Percentiles rank a stretch among this genome's conserved stretches.
phyloP scores from a whole-genome alignment of 2,329 filamentous ascomycete genomes.

The Rugonectria rugulosa region DNA sequence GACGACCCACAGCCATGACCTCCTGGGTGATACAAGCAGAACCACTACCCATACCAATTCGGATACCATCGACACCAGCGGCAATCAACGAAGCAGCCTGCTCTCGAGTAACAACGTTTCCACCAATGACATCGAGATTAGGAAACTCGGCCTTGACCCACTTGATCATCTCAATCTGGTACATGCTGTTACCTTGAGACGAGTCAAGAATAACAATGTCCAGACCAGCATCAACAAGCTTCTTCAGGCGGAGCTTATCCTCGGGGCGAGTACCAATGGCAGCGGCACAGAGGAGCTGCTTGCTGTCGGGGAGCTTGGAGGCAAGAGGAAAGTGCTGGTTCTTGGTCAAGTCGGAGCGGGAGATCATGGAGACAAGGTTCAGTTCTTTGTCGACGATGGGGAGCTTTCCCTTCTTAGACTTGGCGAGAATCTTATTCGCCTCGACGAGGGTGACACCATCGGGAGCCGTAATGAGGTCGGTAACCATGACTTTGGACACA shows the following conservation, averaged over 20 bases:
- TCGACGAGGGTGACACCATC: conserved; percentile 84
- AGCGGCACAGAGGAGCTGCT: conserved; percentile 95
- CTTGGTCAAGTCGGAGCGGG: conserved; percentile 96
- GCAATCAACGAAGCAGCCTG: conserved; percentile 93
- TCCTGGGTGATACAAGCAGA: conserved; percentile 99
- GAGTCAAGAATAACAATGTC: conserved; percentile 96
- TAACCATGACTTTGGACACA: conserved; percentile 93
- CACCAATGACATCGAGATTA: conserved; percentile 90
- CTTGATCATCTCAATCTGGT: conserved; percentile 98
- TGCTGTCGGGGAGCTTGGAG: conserved; percentile 94
- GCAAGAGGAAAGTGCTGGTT: conserved; percentile 97
- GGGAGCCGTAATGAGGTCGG: conserved; percentile 86
- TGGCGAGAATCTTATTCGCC: conserved; percentile 90
- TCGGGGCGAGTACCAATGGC: conserved; percentile 94
- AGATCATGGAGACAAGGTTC: conserved; percentile 91
- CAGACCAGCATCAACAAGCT: conserved; percentile 91
- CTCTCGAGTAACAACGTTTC: conserved; percentile 97
- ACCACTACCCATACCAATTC: conserved; percentile 98
- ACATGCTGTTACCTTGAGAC: conserved; percentile 98
- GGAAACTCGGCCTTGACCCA: conserved; percentile 91
- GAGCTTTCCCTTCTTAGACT: conserved; percentile 98
- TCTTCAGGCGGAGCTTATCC: conserved; percentile 85
- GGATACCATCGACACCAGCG: conserved; percentile 92
- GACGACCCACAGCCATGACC: conserved; percentile 98
- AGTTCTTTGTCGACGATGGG: conserved; percentile 85